A percentile compares a stretch with the other conserved stretches of the same genome.
phyloP scores from a whole-genome alignment of 192 early-diverging fungal species.

The Backusella luteola region DNA sequence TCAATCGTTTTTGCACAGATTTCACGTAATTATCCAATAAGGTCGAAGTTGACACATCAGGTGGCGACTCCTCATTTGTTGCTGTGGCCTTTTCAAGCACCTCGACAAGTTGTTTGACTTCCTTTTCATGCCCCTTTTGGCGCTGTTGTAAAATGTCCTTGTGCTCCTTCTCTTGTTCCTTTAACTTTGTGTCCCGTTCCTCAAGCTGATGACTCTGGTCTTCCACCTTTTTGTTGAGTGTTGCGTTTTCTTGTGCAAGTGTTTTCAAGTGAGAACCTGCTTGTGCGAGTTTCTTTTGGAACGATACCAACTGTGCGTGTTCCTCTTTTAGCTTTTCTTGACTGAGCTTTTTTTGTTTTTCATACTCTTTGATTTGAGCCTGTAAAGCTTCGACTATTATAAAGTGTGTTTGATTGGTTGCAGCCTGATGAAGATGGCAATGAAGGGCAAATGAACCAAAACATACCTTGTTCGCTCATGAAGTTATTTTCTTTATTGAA shows the following conservation, averaged over 20 bases:
- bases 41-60: constrained; percentile 7
- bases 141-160: not conserved
- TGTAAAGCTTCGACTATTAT: not conserved
- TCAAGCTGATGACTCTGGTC: not conserved
- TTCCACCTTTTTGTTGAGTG: not conserved
- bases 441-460: not conserved
- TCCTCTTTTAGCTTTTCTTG: constrained; percentile 13
- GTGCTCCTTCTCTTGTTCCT: not conserved
- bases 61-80: not conserved
- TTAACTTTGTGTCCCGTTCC: not conserved
- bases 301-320: not conserved
- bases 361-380: constrained; percentile 10
- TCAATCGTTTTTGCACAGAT: constrained; percentile 6
- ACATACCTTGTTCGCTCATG: not conserved
- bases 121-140: not conserved
- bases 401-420: not conserved
- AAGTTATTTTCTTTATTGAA: not conserved
- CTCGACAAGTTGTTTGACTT: not conserved
- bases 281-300: constrained; percentile 31
- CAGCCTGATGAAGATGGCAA: not conserved
- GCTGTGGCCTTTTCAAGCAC: not conserved
- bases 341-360: not conserved
- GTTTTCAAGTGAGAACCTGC: constrained; percentile 38
- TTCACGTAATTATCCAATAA: constrained; percentile 14
- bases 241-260: constrained; percentile 25